Evolutionary conservation across 495 filamentous ascomycete genomes (phyloP), one percentile per base, ranked within the genome.

Genomic region (Rhypophila decipiens): DNA sequence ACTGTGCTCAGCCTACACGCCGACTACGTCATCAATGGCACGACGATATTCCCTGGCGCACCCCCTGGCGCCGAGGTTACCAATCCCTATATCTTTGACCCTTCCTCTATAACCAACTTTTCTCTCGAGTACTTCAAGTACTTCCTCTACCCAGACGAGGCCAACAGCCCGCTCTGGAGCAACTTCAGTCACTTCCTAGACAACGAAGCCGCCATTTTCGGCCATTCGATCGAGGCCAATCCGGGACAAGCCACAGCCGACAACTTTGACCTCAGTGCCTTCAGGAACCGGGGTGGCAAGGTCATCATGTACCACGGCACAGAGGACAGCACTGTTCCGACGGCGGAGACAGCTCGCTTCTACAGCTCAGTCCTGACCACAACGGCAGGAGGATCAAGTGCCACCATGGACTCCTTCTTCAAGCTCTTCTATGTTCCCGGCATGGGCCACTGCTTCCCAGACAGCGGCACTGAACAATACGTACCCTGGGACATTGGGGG

Each of bases 221-320:
- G n/a, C n/a, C n/a, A n/a, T n/a, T 29, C 71, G 2, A 69, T 73
- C 3, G 11, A 23, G 0, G 4, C 60, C n/a, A 56, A 75, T 39
- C 69, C 73, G 0, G 72, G 70, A 24, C 44, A 53, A 11, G 55
- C 64, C 1, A 71, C 63, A 4, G 77, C 77, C 0, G 58, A 65
- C 38, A 56, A 75, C 2, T 74, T 67, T 49, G 69, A 78, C 41
- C 52, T 80, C 19, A 57, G 59, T 2, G 59, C 65, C 0, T 79
- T 75, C 48, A 42, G 64, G 7, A 45, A 55, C 1, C 58, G 64
- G 12, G 77, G 78, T 10, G 77, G 75, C 15, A 82, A 82, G 51
- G 56, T 81, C 0, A 42, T 83, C 35, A 57, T 75, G 46, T 83
- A 82, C 46, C 78, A 79, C 40, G 79, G 80, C 0, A 44, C 74